Base-by-base conservation (phyloP, 139 green algal genomes). In the Gonium pectorale region DNA sequence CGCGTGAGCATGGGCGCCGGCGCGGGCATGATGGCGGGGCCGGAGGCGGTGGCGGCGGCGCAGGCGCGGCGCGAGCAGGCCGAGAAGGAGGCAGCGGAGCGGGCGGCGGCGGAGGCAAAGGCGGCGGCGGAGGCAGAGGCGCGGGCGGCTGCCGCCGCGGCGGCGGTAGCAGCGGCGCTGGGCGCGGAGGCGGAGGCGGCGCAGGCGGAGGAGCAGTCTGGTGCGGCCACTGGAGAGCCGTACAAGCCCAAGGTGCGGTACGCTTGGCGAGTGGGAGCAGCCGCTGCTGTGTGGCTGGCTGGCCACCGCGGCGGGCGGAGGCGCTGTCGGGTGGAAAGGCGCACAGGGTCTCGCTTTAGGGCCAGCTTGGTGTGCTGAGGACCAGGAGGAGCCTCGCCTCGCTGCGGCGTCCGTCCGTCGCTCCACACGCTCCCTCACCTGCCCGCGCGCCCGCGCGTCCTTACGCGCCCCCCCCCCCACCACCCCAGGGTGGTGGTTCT, bases 221-320 rank as follows among this genome's bases (percentile, higher is more conserved):
- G n/a, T n/a, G 86, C 64, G 40, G 43, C 66, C 66, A 81, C 35
- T 29, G 81, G 73, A 67, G 86, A 91, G 8, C 37, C 72, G 19
- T 89, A 93, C 80, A 92, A 92, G 60, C 90, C 90, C 22, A 89
- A 89, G 51, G 91, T 92, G 43, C 37, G 78, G n/a, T 64, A 35
- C 56, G 6, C 27, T 15, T 22, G 56, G 56, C 56, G 56, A 22
- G 19, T 9, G 56, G 19, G 56, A 6, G 19, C 15, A 22, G 56
- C 19, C 19, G 56, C 19, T n/a, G 27, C 19, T 64, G 22, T 29
- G 56, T 15, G 56, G 56, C 56, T 64, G 46, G 26, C 63, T 17
- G 21, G 26, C n/a, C 29, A 26, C 63, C 26, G n/a, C n/a, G n/a
- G n/a, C n/a, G n/a, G n/a, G n/a, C n/a, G n/a, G n/a, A n/a, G n/a